A percentile compares a stretch with the other conserved stretches of the same genome.
phyloP scores from a whole-genome alignment of 495 filamentous ascomycete species.

The Talaromyces wortmannii region DNA sequence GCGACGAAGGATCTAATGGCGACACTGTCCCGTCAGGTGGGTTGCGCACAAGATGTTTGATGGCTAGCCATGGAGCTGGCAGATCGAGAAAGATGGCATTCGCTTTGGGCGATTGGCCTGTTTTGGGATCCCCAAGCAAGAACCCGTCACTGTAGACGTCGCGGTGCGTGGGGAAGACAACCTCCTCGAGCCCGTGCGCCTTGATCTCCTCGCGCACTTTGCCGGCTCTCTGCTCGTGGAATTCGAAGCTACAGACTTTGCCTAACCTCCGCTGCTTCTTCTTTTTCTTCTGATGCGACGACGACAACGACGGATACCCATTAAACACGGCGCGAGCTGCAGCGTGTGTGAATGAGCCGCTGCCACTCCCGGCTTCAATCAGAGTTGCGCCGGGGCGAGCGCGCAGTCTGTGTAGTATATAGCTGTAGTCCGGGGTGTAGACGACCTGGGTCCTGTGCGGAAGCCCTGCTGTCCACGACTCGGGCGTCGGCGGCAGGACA shows the following conservation, averaged over 20 bases:
- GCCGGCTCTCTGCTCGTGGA: constrained; percentile 68
- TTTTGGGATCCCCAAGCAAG: constrained; percentile 42
- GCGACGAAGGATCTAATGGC: constrained; percentile 59
- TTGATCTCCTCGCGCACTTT: constrained; percentile 68
- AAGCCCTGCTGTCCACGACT: constrained; percentile 83
- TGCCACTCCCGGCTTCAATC: constrained; percentile 92
- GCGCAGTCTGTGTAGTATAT: constrained; percentile 80
- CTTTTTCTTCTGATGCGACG: constrained; percentile 19
- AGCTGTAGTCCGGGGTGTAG: constrained; percentile 96
- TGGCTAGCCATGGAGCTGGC: constrained; percentile 85
- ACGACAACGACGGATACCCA: constrained; percentile 50
- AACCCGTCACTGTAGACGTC: constrained; percentile 88
- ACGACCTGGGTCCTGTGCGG: constrained; percentile 96
- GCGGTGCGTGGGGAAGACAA: constrained; percentile 80
- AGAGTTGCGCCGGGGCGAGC: constrained; percentile 72
- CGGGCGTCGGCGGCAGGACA: constrained; percentile 83
- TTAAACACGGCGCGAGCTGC: constrained; percentile 81
- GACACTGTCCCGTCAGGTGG: constrained; percentile 38
- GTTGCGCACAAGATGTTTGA: constrained; percentile 72
- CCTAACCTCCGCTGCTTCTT: constrained; percentile 37
- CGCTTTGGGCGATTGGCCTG: constrained; percentile 52
- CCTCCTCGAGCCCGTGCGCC: constrained; percentile 61
- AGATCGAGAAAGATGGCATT: constrained; percentile 87
- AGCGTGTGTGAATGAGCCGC: constrained; percentile 93
- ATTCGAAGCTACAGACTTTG: constrained; percentile 90